These are phyloP conservation scores for Suillus plorans DNA, from an alignment of 768 basidiomycete species.

Conservation along the genomic window DNA sequence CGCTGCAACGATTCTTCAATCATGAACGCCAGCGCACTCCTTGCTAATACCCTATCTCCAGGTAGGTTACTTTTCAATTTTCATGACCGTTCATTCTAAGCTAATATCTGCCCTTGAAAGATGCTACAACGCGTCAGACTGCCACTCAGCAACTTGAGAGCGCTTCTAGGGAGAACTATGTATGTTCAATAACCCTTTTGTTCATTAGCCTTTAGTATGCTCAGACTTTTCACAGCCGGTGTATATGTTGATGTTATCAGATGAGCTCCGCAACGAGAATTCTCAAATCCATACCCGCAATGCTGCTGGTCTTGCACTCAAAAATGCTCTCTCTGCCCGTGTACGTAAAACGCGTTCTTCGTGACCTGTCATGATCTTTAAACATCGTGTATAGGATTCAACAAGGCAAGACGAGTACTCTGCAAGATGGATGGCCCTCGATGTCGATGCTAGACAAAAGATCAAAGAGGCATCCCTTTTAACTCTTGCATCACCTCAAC, in stretches of 20 bases:
- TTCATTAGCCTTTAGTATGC: neutral
- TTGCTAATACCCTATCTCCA: slow-evolving; percentile 89
- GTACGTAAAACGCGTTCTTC: slow-evolving; percentile 51
- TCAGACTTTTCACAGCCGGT: slow-evolving; percentile 57
- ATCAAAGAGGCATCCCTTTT: slow-evolving; percentile 87
- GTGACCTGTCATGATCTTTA: slow-evolving; percentile 17
- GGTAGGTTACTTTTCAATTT: slow-evolving; percentile 51
- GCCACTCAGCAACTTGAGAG: slow-evolving; percentile 88
- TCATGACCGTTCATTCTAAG: slow-evolving; percentile 32
- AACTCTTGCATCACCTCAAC: slow-evolving; percentile 71
- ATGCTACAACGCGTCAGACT: slow-evolving; percentile 87
- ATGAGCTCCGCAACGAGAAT: slow-evolving; percentile 78
- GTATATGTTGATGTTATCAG: slow-evolving; percentile 89
- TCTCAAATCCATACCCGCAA: slow-evolving; percentile 76
- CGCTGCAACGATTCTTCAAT: slow-evolving; percentile 33
- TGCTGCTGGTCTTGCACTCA: slow-evolving; percentile 95
- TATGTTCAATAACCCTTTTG: slow-evolving; percentile 41
- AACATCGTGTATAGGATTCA: slow-evolving; percentile 52
- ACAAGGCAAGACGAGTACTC: slow-evolving; percentile 74
- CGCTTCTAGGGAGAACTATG: slow-evolving; percentile 87
- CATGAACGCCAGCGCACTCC: slow-evolving; percentile 91
- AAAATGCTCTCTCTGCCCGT: slow-evolving; percentile 89
- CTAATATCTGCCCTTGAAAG: slow-evolving; percentile 40
- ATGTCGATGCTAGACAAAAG: slow-evolving; percentile 64
- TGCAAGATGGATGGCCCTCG: slow-evolving; percentile 80